Conservation (phyloP, 768 basidiomycete species). For the Phanerochaete carnosa region DNA sequence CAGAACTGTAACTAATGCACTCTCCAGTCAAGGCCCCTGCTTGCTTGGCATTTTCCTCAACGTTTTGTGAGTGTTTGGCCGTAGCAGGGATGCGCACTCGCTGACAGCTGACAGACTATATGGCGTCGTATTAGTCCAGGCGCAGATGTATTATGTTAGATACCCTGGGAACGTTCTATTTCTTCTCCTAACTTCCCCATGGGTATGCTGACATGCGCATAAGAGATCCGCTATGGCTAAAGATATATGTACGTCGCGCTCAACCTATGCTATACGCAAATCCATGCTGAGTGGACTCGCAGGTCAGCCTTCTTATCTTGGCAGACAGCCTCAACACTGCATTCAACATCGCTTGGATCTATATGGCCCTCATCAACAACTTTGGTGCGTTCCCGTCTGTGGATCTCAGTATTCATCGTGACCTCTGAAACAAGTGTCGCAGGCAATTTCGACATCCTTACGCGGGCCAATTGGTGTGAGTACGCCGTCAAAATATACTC, state of each 20-base stretch:
- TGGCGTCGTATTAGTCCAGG: background rate
- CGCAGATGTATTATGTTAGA: background rate
- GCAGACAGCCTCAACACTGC: conserved; percentile 15
- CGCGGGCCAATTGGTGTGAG: background rate
- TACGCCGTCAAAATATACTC: background rate
- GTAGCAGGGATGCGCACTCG: background rate
- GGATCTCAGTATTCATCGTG: background rate
- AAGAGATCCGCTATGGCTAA: background rate
- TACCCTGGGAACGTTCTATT: background rate
- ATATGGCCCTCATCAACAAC: conserved; percentile 12
- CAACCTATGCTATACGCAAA: background rate
- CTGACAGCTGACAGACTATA: background rate
- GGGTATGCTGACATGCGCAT: background rate
- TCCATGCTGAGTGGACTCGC: background rate
- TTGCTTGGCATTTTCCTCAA: background rate
- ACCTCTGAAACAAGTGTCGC: background rate
- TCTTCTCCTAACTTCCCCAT: background rate
- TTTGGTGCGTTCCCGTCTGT: conserved; percentile 7
- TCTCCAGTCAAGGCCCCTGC: background rate
- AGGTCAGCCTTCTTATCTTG: conserved; percentile 14
- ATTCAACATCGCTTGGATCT: conserved; percentile 17
- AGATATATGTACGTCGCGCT: background rate
- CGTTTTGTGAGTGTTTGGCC: background rate
- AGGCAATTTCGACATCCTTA: background rate
- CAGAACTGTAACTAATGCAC: too few relatives aligned